Evolutionary conservation across 169 alveolate species (phyloP), one percentile per base, ranked within the genome.

Genomic region (Plasmodium gonderi): DNA sequence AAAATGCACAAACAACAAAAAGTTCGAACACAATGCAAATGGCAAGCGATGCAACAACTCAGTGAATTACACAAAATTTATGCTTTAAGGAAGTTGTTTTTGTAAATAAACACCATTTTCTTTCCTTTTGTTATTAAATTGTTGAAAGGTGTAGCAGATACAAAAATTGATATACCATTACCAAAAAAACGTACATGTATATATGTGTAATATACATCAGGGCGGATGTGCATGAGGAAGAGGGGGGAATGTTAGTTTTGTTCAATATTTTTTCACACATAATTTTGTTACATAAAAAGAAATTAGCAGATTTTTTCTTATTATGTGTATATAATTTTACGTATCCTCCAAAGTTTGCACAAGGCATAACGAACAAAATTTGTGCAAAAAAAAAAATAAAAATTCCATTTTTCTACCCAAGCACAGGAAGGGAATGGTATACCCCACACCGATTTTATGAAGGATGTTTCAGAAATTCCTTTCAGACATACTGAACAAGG

Each of bases 391-490:
- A 36, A 26, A 38, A 17, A 14, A 31, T 31, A 49, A n/a, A 29
- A 60, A 23, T 60, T 60, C n/a, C 14, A 60, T 23, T 72, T 33
- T 3, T 1, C 7, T 6, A 11, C 51, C 45, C 54, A 26, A 68
- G 47, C 26, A 26, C 6, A 8, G 4, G 26, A 14, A 26, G 42
- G 82, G 20, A 42, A 75, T 6, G 11, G 23, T 8, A 33, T 17
- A 9, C 38, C 14, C 36, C 72, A 12, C 72, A 4, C 33, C 72
- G 72, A 20, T 5, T 36, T 12, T 14, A 23, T 33, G 1, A 78
- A 90, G 40, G 51, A 90, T 90, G 94, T 26, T 90, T 78, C 90
- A 90, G 51, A 90, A 90, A 90, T 64, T 90, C 69, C 60, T 90
- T 17, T 54, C 91, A 44, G 94, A 90, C 45, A 78, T 79, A 36